Evolutionary conservation across 495 filamentous ascomycete species (phyloP).

Genomic region (Amniculicola lignicola): DNA sequence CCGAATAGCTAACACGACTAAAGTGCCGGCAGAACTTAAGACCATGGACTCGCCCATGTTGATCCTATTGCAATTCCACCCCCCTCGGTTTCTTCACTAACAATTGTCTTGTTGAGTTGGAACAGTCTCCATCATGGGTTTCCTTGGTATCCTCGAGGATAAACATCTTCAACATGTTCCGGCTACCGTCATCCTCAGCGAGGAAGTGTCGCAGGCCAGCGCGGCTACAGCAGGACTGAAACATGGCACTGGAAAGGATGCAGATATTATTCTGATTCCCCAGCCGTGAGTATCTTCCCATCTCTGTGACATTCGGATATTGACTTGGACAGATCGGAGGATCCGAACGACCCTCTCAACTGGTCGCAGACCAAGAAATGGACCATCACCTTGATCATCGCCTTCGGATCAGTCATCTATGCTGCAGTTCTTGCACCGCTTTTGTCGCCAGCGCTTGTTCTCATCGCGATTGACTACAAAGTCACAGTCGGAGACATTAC

Average conservation of each 20-base stretch:
- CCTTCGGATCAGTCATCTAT: slow-evolving; percentile 14
- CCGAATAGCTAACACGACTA: too few relatives aligned
- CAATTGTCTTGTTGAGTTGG: background rate
- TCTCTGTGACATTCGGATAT: background rate
- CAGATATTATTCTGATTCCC: slow-evolving; percentile 30
- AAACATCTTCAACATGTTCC: slow-evolving; percentile 25
- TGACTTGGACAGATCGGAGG: slow-evolving; percentile 19
- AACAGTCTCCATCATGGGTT: slow-evolving; percentile 22
- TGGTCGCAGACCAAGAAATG: slow-evolving; percentile 25
- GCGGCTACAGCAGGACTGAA: slow-evolving; percentile 19
- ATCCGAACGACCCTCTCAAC: slow-evolving; percentile 32
- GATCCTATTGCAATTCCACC: background rate
- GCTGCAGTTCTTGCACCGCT: slow-evolving; percentile 25
- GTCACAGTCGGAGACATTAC: slow-evolving; percentile 25
- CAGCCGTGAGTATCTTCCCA: slow-evolving; percentile 17
- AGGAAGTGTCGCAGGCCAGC: background rate
- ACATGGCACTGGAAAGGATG: slow-evolving; percentile 27
- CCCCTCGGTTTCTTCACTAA: background rate
- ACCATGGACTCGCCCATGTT: background rate
- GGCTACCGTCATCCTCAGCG: slow-evolving; percentile 25
- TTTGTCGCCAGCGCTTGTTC: slow-evolving; percentile 20
- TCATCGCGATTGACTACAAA: slow-evolving; percentile 27
- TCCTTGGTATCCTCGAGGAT: slow-evolving; percentile 29
- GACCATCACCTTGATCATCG: slow-evolving; percentile 18
- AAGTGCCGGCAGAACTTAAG: background rate